Evolutionary conservation across 176 grass and related monocot species (phyloP), one percentile per base, ranked within the genome.

Genomic region (Canna indica): DNA sequence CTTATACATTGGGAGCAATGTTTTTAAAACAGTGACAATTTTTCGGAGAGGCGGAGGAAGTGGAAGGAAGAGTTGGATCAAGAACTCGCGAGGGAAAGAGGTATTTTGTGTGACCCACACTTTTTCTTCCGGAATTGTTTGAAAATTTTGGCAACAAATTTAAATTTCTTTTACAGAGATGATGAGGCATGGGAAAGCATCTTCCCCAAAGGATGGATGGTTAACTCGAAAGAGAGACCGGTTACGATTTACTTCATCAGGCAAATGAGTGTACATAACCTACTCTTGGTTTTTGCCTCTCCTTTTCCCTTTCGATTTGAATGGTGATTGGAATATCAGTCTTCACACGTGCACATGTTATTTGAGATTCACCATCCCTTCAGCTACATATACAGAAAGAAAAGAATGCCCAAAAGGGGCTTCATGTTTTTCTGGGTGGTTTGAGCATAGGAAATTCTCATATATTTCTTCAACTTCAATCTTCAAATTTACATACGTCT

Each of bases 41-140:
- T 86, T 14, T 85, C 85, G 34, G 88, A 96, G 64, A 96, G 53
- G 68, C 83, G 83, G 59, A 82, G 69, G 56, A 93, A 90, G 76
- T 99, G 94, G 94, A 93, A 90, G 80, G 86, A 99, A 80, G 94
- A 99, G 72, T 72, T 99, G 45, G 80, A 78, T 75, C 84, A 85
- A 75, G 94, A 99, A 80, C 89, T 99, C 69, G 86, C 92, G 76
- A 87, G 81, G 70, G 79, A 90, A 79, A 87, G 94, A 99, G 94
- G 94, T 90, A 85, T 78, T 71, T 26, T 74, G 34, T 67, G 16
- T 22, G 26, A 47, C 47, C 6, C 39, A 35, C 3, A 14, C 24
- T 26, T 38, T 18, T 20, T 32, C 30, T 15, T 63, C 41, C 71
- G 45, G 20, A 62, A 42, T 28, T 50, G 3, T 64, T 48, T 36